These are phyloP conservation scores for Chytridiales sp. DNA, from an alignment of 371 early-diverging fungal genomes.

Conservation along the genomic window DNA sequence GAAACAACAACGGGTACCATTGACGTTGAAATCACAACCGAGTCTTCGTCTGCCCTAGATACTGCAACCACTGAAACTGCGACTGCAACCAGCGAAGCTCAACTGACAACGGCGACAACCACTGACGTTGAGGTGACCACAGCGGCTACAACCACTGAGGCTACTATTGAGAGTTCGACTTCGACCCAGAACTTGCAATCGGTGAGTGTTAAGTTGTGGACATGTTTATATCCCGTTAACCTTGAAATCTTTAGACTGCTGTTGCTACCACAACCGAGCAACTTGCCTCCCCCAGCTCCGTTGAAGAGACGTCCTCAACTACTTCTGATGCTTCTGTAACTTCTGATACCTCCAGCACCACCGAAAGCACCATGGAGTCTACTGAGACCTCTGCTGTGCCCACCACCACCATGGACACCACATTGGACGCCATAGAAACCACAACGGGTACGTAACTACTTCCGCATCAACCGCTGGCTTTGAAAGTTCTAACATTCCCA, in stretches of 20 bases:
- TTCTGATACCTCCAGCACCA: background rate
- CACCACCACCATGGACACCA: background rate
- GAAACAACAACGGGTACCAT: background rate
- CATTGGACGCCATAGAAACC: too few relatives aligned
- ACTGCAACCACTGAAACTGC: background rate
- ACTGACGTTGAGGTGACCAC: constrained; percentile 15
- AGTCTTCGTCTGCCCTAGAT: too few relatives aligned
- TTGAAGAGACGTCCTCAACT: constrained; percentile 1
- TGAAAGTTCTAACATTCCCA: too few relatives aligned
- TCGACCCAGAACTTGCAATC: background rate
- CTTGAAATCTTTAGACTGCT: too few relatives aligned
- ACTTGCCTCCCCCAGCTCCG: background rate
- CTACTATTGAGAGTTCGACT: constrained; percentile 14
- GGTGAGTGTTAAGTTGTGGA: background rate
- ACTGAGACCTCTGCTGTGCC: background rate
- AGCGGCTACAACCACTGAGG: constrained; percentile 7
- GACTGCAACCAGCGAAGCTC: background rate
- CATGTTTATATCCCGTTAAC: background rate
- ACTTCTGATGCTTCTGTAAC: background rate
- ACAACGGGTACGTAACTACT: background rate
- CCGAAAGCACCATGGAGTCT: background rate
- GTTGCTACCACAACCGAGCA: background rate
- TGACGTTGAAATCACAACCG: background rate
- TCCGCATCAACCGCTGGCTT: constrained; percentile 6
- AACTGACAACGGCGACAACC: background rate